phyloP scores from a whole-genome alignment of 2,329 filamentous ascomycete genomes.

The Colletotrichum noveboracense region DNA sequence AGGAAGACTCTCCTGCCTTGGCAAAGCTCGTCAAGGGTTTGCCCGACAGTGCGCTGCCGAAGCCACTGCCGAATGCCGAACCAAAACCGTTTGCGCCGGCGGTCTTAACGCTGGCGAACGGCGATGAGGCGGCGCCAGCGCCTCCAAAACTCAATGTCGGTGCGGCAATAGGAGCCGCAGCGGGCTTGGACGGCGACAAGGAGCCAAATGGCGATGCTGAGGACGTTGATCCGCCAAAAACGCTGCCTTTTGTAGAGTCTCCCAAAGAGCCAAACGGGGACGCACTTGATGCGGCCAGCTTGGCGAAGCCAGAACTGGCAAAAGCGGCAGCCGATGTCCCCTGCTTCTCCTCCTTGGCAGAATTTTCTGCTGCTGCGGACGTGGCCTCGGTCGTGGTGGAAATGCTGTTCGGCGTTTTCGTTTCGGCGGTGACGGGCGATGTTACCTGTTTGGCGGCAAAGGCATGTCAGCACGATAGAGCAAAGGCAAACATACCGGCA shows the following conservation, averaged over 20 bases:
- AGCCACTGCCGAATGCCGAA: conserved; percentile 44
- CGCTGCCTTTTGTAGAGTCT: conserved; percentile 46
- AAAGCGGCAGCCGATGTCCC: conserved; percentile 67
- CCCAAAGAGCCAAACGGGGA: conserved; percentile 70
- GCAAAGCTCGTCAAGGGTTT: conserved; percentile 72
- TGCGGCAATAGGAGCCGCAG: conserved; percentile 32
- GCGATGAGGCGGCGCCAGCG: conserved; percentile 41
- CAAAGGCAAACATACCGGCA: neutral
- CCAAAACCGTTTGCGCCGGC: conserved; percentile 52
- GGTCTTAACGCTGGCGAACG: conserved; percentile 50
- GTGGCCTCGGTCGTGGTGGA: conserved; percentile 28
- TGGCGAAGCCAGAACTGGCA: conserved; percentile 70
- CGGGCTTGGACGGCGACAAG: conserved; percentile 26
- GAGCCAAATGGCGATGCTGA: conserved; percentile 36
- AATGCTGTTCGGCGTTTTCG: neutral
- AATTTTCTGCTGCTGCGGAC: conserved; percentile 20
- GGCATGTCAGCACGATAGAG: neutral
- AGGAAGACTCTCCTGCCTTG: conserved; percentile 57
- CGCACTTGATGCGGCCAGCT: conserved; percentile 63
- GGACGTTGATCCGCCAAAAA: conserved; percentile 44
- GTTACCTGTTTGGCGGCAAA: neutral
- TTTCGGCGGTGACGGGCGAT: neutral
- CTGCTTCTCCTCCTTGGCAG: conserved; percentile 19
- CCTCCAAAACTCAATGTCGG: conserved; percentile 58
- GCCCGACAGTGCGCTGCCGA: conserved; percentile 47